Percentiles rank a stretch among this genome's conserved stretches.
Evolutionary conservation across 768 basidiomycete species (phyloP).

Genomic region (Strobilomyces confusus): DNA sequence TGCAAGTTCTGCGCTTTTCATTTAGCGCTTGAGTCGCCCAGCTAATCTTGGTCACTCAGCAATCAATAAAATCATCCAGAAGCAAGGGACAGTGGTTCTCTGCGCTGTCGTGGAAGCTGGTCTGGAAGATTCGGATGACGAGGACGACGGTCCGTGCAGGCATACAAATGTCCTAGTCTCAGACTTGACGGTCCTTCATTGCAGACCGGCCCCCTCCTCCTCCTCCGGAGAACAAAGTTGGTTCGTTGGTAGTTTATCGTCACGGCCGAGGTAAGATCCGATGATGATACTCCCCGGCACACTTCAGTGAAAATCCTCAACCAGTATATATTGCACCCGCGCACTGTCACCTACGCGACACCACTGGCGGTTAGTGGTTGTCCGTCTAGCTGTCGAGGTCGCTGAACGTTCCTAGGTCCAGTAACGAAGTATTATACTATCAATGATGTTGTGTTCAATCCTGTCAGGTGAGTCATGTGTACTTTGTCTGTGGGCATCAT

Average conservation of each 20-base stretch:
- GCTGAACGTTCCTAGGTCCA: conserved; percentile 8
- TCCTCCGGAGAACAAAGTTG: conserved; percentile 44
- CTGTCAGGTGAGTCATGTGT: conserved; percentile 36
- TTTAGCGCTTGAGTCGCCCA: no score
- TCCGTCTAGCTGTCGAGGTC: background rate
- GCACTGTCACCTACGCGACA: conserved; percentile 17
- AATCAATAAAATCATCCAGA: conserved; percentile 51
- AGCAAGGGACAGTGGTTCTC: conserved; percentile 37
- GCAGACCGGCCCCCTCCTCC: conserved; percentile 27
- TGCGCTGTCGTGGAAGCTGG: conserved; percentile 48
- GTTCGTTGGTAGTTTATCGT: conserved; percentile 43
- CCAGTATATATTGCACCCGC: conserved; percentile 18
- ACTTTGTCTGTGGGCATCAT: background rate
- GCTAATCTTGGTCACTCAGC: conserved; percentile 31
- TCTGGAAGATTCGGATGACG: conserved; percentile 29
- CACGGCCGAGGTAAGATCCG: conserved; percentile 26
- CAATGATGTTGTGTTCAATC: conserved; percentile 53
- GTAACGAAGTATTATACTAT: conserved; percentile 49
- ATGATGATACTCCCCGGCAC: background rate
- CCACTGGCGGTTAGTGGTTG: conserved; percentile 16
- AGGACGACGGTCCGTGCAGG: conserved; percentile 19
- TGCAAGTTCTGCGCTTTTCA: conserved; percentile 15
- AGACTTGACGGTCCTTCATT: background rate
- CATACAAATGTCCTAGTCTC: conserved; percentile 15
- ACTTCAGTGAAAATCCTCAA: conserved; percentile 1